These are phyloP conservation scores for Oidium heveae DNA, from an alignment of 2,329 filamentous ascomycete species.

Conservation along the genomic window DNA sequence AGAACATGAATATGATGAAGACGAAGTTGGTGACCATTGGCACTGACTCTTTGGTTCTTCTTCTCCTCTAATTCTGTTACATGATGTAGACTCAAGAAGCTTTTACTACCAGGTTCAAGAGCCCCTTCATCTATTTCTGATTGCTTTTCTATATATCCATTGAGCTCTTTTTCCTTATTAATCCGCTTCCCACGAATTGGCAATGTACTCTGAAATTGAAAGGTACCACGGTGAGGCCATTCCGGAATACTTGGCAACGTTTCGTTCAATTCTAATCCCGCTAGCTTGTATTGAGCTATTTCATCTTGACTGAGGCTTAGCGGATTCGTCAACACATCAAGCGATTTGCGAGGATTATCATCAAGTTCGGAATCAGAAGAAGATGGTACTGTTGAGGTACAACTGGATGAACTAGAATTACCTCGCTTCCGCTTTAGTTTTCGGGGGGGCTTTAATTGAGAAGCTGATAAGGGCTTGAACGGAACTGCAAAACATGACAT, in stretches of 20 bases:
- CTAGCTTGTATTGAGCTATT: constrained; percentile 26
- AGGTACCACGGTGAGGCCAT: constrained; percentile 25
- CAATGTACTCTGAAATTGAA: constrained; percentile 8
- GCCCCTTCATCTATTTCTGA: background rate
- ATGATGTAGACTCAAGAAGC: background rate
- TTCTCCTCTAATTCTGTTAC: constrained; percentile 4
- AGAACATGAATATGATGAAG: constrained; percentile 38
- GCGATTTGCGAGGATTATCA: background rate
- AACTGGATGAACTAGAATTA: background rate
- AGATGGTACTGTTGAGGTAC: background rate
- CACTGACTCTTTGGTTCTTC: constrained; percentile 2
- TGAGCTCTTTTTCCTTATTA: constrained; percentile 1
- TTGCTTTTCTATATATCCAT: background rate
- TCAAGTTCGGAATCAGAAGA: background rate
- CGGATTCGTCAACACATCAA: constrained; percentile 20
- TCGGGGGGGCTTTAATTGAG: background rate
- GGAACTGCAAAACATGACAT: constrained; percentile 1
- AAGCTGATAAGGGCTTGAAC: background rate
- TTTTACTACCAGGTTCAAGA: background rate
- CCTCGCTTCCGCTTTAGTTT: background rate
- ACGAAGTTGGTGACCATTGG: constrained; percentile 14
- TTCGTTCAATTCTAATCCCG: constrained; percentile 25
- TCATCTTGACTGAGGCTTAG: constrained; percentile 26
- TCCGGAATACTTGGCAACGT: constrained; percentile 18
- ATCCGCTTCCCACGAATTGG: background rate